Base-by-base conservation (phyloP, 495 filamentous ascomycete species). In the Parachaetomium inaequale region DNA sequence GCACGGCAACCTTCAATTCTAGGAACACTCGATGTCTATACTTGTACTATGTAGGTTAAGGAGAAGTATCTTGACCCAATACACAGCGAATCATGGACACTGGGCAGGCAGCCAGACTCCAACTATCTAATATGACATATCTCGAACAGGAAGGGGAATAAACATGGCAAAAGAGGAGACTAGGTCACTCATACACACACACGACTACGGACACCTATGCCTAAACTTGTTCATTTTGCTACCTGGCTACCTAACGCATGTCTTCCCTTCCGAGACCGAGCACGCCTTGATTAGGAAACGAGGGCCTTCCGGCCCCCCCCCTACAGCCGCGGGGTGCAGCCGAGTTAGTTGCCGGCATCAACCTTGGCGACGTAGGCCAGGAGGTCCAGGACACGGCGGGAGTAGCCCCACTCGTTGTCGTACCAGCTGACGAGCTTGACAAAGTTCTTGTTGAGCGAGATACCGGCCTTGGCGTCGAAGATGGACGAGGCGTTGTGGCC, bases 391-490 rank as follows among this genome's bases (percentile, higher is more conserved):
- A 98, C 95, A 88, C 94, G 94, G 82, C 92, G 92, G 78, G 90
- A 95, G 88, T 98, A 98, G 70, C 93, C 94, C 84, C 84, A 85
- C 77, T 80, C 77, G 74, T 81, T 80, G 85, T 97, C 93, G 82
- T 98, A 98, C 94, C 94, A 98, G 71, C 88, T 86, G 75, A 98
- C 87, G 43, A 98, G 85, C 88, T 98, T 98, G 84, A 98, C 87
- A 81, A 98, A 98, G 85, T 98, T 90, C 67, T 89, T 76, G 87
- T 98, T 98, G 63, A 98, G 87, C 67, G 92, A 88, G 78, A 98
- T 98, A 86, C 94, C 94, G 54, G 94, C 94, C 89, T 96, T 96
- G 77, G 93, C 93, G 79, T 98, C 94, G 80, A 98, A 97, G 86
- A 98, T 94, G 79, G 92, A 96, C 65, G 92, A 96, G 85, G 85